Evolutionary conservation across 257 asterid genomes (phyloP).

Genomic region (Lycium ferocissimum): DNA sequence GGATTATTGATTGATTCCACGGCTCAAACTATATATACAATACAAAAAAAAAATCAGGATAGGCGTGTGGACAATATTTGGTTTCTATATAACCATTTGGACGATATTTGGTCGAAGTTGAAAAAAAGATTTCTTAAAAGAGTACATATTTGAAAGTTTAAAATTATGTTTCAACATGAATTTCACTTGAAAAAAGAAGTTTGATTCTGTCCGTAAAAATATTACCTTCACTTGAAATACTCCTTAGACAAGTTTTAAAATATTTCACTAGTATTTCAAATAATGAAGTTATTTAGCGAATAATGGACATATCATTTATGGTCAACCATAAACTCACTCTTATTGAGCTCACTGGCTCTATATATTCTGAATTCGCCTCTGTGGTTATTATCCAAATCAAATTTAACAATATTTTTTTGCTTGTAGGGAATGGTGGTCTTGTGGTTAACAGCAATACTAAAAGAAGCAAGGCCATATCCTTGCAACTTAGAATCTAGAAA

Average conservation of each 20-base stretch:
- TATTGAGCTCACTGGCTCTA: background rate
- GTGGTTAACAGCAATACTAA: conserved; percentile 64
- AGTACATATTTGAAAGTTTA: background rate
- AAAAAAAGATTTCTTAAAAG: too few relatives aligned
- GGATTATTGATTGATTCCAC: background rate
- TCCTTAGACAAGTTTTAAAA: too few relatives aligned
- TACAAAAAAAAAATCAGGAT: too few relatives aligned
- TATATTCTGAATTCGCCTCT: background rate
- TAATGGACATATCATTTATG: background rate
- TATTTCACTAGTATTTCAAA: background rate
- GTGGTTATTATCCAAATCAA: background rate
- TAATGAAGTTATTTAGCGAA: background rate
- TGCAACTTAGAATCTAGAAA: conserved; percentile 46
- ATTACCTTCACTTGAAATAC: too few relatives aligned
- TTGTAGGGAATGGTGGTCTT: conserved; percentile 54
- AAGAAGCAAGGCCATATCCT: conserved; percentile 47
- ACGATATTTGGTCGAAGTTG: too few relatives aligned
- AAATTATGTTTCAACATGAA: too few relatives aligned
- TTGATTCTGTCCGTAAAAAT: too few relatives aligned
- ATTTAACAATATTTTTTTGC: background rate
- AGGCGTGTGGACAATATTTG: too few relatives aligned
- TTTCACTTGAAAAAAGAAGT: background rate
- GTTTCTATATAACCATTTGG: too few relatives aligned
- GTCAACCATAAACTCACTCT: background rate
- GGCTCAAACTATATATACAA: background rate